Evolutionary conservation across 225 moss, liverwort and hornwort genomes (phyloP).

Genomic region (Thuidium tamariscinum): DNA sequence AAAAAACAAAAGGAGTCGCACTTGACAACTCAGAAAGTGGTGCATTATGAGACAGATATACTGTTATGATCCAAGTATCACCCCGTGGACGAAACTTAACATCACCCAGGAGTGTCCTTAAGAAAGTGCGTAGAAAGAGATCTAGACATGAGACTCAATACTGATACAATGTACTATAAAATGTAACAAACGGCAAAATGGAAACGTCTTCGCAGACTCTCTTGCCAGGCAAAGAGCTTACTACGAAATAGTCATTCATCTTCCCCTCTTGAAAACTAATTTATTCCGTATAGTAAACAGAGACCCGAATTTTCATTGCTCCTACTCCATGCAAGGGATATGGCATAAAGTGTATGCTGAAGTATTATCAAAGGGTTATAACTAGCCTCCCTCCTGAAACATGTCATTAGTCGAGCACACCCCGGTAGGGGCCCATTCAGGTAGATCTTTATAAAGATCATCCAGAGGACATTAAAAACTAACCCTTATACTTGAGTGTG

Average conservation of each 20-base stretch:
- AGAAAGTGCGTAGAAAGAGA: background rate
- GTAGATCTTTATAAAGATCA: background rate
- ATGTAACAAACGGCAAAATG: background rate
- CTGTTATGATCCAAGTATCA: background rate
- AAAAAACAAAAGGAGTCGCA: background rate
- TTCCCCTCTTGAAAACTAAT: background rate
- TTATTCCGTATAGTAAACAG: background rate
- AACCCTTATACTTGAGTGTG: background rate
- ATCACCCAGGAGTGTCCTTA: background rate
- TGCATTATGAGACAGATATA: background rate
- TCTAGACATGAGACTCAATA: background rate
- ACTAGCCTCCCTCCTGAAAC: background rate
- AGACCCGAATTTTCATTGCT: background rate
- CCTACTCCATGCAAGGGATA: background rate
- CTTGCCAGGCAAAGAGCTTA: background rate
- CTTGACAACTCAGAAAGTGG: background rate
- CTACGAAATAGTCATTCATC: background rate
- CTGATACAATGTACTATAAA: background rate
- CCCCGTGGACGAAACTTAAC: background rate
- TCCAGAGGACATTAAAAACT: background rate
- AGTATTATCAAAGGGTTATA: background rate
- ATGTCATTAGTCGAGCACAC: background rate
- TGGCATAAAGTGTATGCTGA: background rate
- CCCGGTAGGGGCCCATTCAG: background rate
- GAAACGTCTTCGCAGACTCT: background rate